phyloP scores from a whole-genome alignment of 2,329 filamentous ascomycete species.

The Colletotrichum lindemuthianum region DNA sequence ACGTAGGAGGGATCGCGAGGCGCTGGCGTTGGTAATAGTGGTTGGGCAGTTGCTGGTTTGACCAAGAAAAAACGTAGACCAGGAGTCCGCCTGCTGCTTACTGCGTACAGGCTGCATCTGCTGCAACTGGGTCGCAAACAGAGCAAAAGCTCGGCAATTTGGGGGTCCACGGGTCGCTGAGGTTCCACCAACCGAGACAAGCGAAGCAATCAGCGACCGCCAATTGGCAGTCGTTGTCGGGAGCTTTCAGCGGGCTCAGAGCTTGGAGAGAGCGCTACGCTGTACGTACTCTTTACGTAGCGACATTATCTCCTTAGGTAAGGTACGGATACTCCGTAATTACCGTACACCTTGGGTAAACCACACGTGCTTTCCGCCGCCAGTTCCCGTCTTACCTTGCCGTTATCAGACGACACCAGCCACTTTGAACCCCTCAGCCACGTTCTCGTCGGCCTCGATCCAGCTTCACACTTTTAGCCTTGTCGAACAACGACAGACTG shows the following conservation, averaged over 20 bases:
- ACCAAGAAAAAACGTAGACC: conserved; percentile 26
- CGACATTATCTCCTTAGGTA: too few relatives aligned
- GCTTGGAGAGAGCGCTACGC: conserved; percentile 8
- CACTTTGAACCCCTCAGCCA: conserved; percentile 9
- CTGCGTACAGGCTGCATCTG: conserved; percentile 27
- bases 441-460: neutral
- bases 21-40: neutral
- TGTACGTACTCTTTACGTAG: too few relatives aligned
- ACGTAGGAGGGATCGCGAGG: conserved; percentile 35
- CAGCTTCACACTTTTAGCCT: neutral
- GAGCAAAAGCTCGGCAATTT: conserved; percentile 34
- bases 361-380: too few relatives aligned
- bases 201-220: conserved; percentile 35
- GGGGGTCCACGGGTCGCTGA: conserved; percentile 5
- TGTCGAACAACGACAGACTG: too few relatives aligned
- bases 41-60: neutral
- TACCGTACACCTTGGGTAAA: too few relatives aligned
- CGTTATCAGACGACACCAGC: conserved; percentile 24
- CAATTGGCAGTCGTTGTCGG: conserved; percentile 31
- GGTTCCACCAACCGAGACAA: conserved; percentile 31
- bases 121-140: conserved; percentile 34
- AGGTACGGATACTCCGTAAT: too few relatives aligned
- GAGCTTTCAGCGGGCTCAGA: conserved; percentile 27
- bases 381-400: conserved; percentile 24
- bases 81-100: too few relatives aligned